Base-by-base conservation (phyloP, 495 filamentous ascomycete species). In the Aspergillus diversus region DNA sequence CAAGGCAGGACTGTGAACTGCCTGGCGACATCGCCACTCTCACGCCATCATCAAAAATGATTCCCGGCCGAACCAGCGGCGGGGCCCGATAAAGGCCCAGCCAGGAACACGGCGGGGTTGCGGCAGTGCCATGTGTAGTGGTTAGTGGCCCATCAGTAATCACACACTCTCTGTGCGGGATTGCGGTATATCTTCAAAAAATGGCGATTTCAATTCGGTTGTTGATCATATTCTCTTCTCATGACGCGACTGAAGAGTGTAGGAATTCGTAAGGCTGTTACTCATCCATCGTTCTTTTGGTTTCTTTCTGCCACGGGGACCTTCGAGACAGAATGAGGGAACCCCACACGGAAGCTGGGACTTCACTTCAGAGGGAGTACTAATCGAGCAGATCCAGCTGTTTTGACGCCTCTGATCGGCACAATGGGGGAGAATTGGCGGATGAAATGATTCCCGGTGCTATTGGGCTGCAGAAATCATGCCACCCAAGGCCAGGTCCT, bases 401-500 rank as follows among this genome's bases (percentile, higher is more conserved):
- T 11, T 43, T 12, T 13, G 11, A 43, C 11, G 5, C 8, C 39
- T 27, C 21, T 27, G 21, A 27, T 27, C 21, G 21, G 21, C 21
- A 27, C 21, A 27, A 49, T 11, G 13, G 46, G 13, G 46, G 46
- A 52, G 13, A 34, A 11, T 9, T 11, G 27, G 7, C 50, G 51
- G 51, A 34, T 54, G 51, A 54, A 54, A 34, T n/a, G 51, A 54
- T 15, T 54, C 34, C 51, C 51, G 51, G 13, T 17, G 17, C 32
- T 7, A 4, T 21, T 60, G 43, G 52, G 57, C 63, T 57, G 63
- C 33, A 60, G 21, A 51, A 33, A 60, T 64, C 63, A 64, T 56
- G 63, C 63, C 63, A 64, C 63, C 42, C n/a, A 39, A 42, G 33
- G 43, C 12, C 27, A 15, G 12, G 15, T 33, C 47, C 9, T 49